Evolutionary conservation across 768 basidiomycete genomes (phyloP).

Genomic region (Lactarius pseudohatsudake): DNA sequence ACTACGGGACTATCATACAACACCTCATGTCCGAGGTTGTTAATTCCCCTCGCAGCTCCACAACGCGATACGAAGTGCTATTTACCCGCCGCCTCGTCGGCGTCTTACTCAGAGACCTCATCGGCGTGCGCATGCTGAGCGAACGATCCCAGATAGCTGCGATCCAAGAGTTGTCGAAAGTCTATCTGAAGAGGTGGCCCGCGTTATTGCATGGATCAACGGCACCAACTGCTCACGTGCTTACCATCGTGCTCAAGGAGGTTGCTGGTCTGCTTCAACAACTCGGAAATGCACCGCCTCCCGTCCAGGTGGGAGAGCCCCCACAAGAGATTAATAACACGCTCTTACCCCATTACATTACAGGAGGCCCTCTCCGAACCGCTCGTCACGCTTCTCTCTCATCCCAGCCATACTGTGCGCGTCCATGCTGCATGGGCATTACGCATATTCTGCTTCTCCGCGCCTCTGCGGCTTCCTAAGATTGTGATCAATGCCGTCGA

Average conservation of each 20-base stretch:
- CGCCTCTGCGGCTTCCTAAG: slow-evolving; percentile 81
- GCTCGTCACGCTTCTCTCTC: slow-evolving; percentile 77
- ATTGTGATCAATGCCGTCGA: slow-evolving; percentile 76
- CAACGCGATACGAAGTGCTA: slow-evolving; percentile 71
- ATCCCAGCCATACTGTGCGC: slow-evolving; percentile 86
- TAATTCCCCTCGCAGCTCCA: slow-evolving; percentile 51
- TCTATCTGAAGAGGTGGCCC: slow-evolving; percentile 89
- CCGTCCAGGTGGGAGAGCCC: slow-evolving; percentile 60
- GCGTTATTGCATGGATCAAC: slow-evolving; percentile 85
- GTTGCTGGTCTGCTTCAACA: slow-evolving; percentile 84
- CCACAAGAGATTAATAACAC: not conserved
- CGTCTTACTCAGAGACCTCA: slow-evolving; percentile 77
- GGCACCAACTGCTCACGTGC: slow-evolving; percentile 62
- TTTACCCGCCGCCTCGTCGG: slow-evolving; percentile 71
- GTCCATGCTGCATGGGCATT: slow-evolving; percentile 86
- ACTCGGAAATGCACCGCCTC: slow-evolving; percentile 88
- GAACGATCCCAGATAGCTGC: slow-evolving; percentile 94
- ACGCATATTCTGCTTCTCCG: slow-evolving; percentile 86
- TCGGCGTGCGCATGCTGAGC: slow-evolving; percentile 84
- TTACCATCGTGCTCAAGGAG: slow-evolving; percentile 78
- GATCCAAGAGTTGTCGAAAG: slow-evolving; percentile 78
- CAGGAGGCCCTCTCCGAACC: slow-evolving; percentile 83
- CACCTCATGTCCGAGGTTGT: slow-evolving; percentile 83
- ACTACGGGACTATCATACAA: slow-evolving; percentile 74
- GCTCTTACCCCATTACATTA: not conserved